Conservation (phyloP, 208 protist genomes). For the Leishmania turanica region DNA sequence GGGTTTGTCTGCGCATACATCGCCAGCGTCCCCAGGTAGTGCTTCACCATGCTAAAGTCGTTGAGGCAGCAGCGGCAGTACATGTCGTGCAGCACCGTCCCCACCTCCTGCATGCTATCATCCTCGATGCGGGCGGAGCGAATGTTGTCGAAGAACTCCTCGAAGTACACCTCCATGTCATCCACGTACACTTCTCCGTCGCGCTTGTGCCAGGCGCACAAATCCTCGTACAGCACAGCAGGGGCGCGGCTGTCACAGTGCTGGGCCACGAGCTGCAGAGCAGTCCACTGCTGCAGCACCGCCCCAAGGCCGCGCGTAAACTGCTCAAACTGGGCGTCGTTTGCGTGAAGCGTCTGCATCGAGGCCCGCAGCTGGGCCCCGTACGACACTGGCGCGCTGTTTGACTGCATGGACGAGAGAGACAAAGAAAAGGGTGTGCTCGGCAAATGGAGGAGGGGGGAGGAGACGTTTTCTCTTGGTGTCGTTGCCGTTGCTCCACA, state of each 20-base stretch:
- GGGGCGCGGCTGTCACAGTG: slow-evolving; percentile 71
- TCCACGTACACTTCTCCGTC: slow-evolving; percentile 86
- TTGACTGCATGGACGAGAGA: not conserved
- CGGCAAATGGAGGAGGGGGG: not conserved
- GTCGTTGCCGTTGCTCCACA: not conserved
- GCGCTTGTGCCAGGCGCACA: slow-evolving; percentile 64
- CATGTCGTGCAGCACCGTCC: slow-evolving; percentile 82
- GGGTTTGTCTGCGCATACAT: slow-evolving; percentile 74
- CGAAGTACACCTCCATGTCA: slow-evolving; percentile 87
- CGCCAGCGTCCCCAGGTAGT: slow-evolving; percentile 46
- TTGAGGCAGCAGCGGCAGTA: slow-evolving; percentile 82
- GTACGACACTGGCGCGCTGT: slow-evolving; percentile 12
- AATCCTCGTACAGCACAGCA: slow-evolving; percentile 57
- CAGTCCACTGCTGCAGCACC: slow-evolving; percentile 89
- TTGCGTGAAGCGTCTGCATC: slow-evolving; percentile 48
- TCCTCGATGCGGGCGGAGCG: slow-evolving; percentile 81
- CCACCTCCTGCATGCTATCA: slow-evolving; percentile 88
- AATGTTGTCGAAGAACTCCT: slow-evolving; percentile 78
- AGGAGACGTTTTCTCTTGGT: not conserved
- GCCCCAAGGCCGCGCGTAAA: slow-evolving; percentile 67
- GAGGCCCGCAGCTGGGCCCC: slow-evolving; percentile 32
- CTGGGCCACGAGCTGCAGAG: slow-evolving; percentile 77
- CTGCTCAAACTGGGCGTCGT: slow-evolving; percentile 59
- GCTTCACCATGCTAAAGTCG: slow-evolving; percentile 66
- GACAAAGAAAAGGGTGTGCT: not conserved